These are phyloP conservation scores for Talaromyces pinophilus DNA, from an alignment of 2,329 filamentous ascomycete genomes.

Conservation along the genomic window DNA sequence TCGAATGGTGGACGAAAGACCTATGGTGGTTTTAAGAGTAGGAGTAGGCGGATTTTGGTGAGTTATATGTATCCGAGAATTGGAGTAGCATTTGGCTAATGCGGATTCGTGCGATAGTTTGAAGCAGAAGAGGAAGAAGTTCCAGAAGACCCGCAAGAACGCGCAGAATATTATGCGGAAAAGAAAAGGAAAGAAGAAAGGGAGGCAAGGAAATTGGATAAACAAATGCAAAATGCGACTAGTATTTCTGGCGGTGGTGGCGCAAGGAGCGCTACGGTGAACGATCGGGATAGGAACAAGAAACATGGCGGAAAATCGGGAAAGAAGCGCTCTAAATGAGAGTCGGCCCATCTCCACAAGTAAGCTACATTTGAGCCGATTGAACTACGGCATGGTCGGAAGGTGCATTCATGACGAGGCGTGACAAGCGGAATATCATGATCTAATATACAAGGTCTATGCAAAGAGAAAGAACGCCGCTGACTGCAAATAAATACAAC, in stretches of 20 bases:
- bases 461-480: background rate
- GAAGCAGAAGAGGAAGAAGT: background rate
- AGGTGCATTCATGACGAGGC: background rate
- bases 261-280: constrained; percentile 28
- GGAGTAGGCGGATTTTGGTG: constrained; percentile 34
- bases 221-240: constrained; percentile 28
- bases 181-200: constrained; percentile 27
- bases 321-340: constrained; percentile 20
- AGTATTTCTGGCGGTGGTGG: constrained; percentile 35
- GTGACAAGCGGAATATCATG: constrained; percentile 1
- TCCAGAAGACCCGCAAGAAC: background rate
- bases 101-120: background rate
- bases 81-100: background rate
- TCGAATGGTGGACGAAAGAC: constrained; percentile 37
- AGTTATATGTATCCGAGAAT: background rate
- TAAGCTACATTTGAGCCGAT: background rate
- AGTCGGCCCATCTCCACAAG: too few species aligned
- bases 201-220: constrained; percentile 25
- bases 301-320: constrained; percentile 17
- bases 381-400: background rate
- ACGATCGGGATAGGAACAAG: constrained; percentile 25
- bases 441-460: constrained; percentile 13
- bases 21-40: constrained; percentile 42
- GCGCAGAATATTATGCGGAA: constrained; percentile 8
- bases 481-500: constrained; percentile 10